Percentiles rank a stretch among this genome's conserved stretches.
Evolutionary conservation across 257 asterid species (phyloP).

Genomic region (Leptodermis oblonga): DNA sequence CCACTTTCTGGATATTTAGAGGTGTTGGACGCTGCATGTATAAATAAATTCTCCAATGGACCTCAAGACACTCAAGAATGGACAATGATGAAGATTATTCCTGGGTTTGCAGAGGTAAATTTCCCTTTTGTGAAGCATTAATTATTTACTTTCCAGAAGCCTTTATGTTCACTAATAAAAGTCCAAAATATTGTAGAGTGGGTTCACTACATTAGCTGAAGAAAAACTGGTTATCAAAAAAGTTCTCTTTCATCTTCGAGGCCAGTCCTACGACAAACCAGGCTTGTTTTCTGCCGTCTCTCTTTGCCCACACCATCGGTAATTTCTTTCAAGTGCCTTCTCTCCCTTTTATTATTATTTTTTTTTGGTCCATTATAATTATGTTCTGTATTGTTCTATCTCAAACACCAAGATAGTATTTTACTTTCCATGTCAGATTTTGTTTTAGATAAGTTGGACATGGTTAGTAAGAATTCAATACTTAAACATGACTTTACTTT

Average conservation of each 20-base stretch:
- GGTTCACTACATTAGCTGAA: slow-evolving; percentile 59
- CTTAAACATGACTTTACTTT: no score
- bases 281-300: slow-evolving; percentile 80
- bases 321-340: slow-evolving; percentile 14
- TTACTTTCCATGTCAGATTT: not conserved
- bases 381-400: not conserved
- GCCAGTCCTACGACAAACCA: slow-evolving; percentile 73
- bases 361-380: not conserved
- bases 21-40: not conserved
- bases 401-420: not conserved
- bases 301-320: slow-evolving; percentile 70
- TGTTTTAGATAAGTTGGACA: not conserved
- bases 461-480: no score
- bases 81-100: slow-evolving; percentile 81
- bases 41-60: slow-evolving; percentile 37
- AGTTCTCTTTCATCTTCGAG: slow-evolving; percentile 77
- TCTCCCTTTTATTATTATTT: no score
- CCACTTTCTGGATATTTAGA: not conserved
- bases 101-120: slow-evolving; percentile 56
- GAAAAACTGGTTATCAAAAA: slow-evolving; percentile 65
- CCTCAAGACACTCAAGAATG: slow-evolving; percentile 58
- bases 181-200: slow-evolving; percentile 31
- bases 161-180: not conserved
- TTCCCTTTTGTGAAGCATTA: not conserved
- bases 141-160: no score